These are phyloP conservation scores for Centrapalus pauciflorus DNA, from an alignment of 129 eudicot genomes.

Conservation along the genomic window DNA sequence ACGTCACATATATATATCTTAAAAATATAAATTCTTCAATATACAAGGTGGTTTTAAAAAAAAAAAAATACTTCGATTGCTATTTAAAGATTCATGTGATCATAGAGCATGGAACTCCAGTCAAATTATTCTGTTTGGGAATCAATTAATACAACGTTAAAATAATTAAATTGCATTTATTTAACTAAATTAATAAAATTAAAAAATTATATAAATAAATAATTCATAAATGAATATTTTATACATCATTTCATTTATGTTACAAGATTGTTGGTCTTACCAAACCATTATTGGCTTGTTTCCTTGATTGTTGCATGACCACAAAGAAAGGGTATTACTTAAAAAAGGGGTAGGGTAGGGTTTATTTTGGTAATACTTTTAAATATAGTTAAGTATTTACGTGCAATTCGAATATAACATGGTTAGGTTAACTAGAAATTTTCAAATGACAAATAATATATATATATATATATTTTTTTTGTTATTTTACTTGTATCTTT, in stretches of 20 bases:
- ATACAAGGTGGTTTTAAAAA: constrained; percentile 16
- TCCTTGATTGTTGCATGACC: constrained; percentile 6
- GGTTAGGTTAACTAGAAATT: no score
- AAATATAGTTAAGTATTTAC: no score
- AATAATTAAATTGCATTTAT: neutral
- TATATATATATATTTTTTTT: no score
- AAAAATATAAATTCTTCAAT: neutral
- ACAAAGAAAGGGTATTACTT: neutral
- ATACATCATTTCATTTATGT: neutral
- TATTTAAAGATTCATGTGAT: constrained; percentile 28
- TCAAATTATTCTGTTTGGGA: constrained; percentile 22
- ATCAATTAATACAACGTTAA: constrained; percentile 19
- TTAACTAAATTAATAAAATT: neutral
- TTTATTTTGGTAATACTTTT: no score
- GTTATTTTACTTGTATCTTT: no score
- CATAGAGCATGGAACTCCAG: constrained; percentile 21
- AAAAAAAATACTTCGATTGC: neutral
- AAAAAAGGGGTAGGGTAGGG: no score
- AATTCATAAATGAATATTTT: neutral
- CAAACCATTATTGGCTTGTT: constrained; percentile 9
- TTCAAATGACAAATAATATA: no score
- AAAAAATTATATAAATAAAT: neutral
- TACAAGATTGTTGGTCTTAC: constrained; percentile 5
- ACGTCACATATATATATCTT: neutral
- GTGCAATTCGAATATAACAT: no score